Conservation (phyloP, 768 basidiomycete genomes). For the Boletus pseudopeckii region DNA sequence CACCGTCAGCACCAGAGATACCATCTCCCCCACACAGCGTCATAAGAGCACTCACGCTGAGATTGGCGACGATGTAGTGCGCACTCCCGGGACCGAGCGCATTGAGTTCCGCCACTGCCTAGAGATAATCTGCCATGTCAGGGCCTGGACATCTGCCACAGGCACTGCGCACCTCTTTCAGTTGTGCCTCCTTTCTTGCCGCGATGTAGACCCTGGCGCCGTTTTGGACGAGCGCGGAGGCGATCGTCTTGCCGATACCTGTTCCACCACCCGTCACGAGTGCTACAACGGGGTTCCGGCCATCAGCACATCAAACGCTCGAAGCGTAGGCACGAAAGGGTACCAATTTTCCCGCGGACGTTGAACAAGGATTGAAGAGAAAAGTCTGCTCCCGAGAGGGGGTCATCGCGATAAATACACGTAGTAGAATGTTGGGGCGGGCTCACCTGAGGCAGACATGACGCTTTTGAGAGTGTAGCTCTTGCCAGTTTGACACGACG, state of each 20-base stretch:
- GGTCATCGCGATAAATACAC: background rate
- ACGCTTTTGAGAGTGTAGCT: background rate
- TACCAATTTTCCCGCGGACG: conserved; percentile 69
- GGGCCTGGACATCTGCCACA: conserved; percentile 33
- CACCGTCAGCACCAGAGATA: background rate
- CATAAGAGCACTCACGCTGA: conserved; percentile 50
- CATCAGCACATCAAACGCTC: background rate
- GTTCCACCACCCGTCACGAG: conserved; percentile 82
- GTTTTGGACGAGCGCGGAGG: conserved; percentile 76
- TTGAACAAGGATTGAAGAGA: conserved; percentile 54
- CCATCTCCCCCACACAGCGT: too few relatives aligned
- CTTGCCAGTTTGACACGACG: background rate
- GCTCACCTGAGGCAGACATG: conserved; percentile 19
- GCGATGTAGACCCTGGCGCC: conserved; percentile 91
- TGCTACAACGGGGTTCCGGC: conserved; percentile 38
- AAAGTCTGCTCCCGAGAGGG: conserved; percentile 39
- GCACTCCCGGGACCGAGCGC: conserved; percentile 56
- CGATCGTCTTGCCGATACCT: conserved; percentile 84
- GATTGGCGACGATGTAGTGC: conserved; percentile 71
- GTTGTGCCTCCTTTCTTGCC: conserved; percentile 72
- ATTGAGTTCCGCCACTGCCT: conserved; percentile 61
- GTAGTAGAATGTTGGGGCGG: background rate
- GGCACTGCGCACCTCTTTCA: conserved; percentile 57
- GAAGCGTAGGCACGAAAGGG: conserved; percentile 7
- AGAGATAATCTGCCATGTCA: background rate